Evolutionary conservation across 306 rosid species (phyloP).

Genomic region (Vigna reflexopilosa): DNA sequence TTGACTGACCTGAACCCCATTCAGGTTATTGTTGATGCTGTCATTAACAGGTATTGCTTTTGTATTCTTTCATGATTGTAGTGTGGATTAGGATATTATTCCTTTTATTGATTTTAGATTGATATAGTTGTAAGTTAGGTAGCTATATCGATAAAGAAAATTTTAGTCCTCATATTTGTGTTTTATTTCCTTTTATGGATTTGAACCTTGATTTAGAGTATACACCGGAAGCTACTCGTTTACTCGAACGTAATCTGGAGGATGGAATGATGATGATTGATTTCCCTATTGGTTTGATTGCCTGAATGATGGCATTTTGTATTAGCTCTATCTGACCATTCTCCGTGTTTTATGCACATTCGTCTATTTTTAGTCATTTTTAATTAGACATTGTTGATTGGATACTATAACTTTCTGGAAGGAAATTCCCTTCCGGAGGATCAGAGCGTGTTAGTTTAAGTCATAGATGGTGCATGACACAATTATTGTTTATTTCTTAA

Average conservation of each 20-base stretch:
- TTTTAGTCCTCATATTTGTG: not conserved
- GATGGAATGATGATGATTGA: slow-evolving; percentile 26
- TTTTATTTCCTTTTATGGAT: not conserved
- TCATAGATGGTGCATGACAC: slow-evolving; percentile 31
- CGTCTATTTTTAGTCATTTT: not conserved
- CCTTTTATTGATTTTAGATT: not conserved
- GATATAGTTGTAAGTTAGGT: not conserved
- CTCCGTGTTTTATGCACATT: not conserved
- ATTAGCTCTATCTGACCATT: slow-evolving; percentile 58
- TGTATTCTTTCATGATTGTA: not conserved
- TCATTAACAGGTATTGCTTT: slow-evolving; percentile 52
- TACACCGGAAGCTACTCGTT: not conserved
- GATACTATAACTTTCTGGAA: not conserved
- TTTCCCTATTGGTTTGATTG: slow-evolving; percentile 58
- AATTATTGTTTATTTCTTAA: slow-evolving; percentile 47
- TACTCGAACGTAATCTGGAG: not conserved
- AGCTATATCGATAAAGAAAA: not conserved
- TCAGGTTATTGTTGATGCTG: slow-evolving; percentile 72
- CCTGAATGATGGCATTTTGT: slow-evolving; percentile 52
- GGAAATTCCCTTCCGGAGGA: no score
- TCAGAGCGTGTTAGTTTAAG: not conserved
- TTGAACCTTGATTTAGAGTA: not conserved
- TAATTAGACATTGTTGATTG: not conserved
- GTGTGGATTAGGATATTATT: not conserved
- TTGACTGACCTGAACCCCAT: slow-evolving; percentile 67